Evolutionary conservation across 2,329 filamentous ascomycete genomes (phyloP).

Genomic region (Aspergillus sojae): DNA sequence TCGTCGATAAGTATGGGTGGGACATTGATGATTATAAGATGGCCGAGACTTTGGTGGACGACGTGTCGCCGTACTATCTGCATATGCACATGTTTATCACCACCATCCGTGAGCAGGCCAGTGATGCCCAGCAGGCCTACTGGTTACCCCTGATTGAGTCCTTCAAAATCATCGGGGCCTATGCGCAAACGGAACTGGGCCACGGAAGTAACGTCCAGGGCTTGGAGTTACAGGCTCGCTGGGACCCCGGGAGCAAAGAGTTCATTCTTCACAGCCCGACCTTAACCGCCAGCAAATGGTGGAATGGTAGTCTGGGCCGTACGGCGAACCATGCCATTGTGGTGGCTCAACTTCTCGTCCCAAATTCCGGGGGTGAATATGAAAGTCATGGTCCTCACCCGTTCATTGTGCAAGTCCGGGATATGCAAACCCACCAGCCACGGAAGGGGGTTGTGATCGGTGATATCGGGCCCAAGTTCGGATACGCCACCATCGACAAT

Average conservation of each 20-base stretch:
- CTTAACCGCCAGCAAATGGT: constrained; percentile 57
- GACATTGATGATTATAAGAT: too few species aligned
- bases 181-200: constrained; percentile 56
- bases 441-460: constrained; percentile 53
- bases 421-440: constrained; percentile 30
- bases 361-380: constrained; percentile 30
- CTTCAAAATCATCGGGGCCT: constrained; percentile 55
- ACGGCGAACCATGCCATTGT: constrained; percentile 58
- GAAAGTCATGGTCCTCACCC: constrained; percentile 52
- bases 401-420: constrained; percentile 55
- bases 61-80: constrained; percentile 23
- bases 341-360: constrained; percentile 50
- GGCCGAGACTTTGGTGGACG: too few species aligned
- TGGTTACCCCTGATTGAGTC: constrained; percentile 54
- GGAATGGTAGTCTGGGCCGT: constrained; percentile 55
- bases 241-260: constrained; percentile 48
- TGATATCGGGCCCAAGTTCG: constrained; percentile 58
- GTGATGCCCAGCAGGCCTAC: constrained; percentile 49
- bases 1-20: too few species aligned
- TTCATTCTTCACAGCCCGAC: constrained; percentile 56
- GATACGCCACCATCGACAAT: constrained; percentile 56
- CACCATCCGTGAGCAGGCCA: constrained; percentile 54
- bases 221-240: constrained; percentile 52
- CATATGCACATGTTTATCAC: constrained; percentile 56
- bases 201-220: constrained; percentile 57